Evolutionary conservation across 2,329 filamentous ascomycete genomes (phyloP).

Genomic region (Zopfia rhizophila): DNA sequence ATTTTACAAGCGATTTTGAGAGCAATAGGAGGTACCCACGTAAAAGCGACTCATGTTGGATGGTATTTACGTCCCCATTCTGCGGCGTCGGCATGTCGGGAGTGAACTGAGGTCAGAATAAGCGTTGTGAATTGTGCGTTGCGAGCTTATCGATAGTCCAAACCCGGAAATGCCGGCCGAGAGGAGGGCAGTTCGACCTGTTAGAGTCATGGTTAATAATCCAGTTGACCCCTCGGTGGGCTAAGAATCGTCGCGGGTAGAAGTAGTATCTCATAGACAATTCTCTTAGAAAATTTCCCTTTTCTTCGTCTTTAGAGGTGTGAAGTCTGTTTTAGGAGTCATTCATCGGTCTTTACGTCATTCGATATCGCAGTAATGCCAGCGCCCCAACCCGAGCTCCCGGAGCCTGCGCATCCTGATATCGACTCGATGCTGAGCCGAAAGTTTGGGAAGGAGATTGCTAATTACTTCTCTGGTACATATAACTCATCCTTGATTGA

Average conservation of each 20-base stretch:
- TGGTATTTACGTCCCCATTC: not conserved
- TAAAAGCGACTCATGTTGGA: conserved; percentile 61
- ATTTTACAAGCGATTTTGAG: not conserved
- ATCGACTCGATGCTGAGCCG: conserved; percentile 76
- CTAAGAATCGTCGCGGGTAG: not conserved
- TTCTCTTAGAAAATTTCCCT: conserved; percentile 5
- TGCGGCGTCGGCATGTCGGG: not conserved
- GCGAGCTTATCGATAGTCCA: conserved; percentile 37
- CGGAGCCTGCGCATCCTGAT: conserved; percentile 67
- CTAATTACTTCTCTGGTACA: conserved; percentile 80
- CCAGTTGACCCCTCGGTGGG: conserved; percentile 15
- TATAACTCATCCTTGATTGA: too few relatives aligned
- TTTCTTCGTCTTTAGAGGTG: conserved; percentile 1
- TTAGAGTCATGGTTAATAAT: conserved; percentile 33
- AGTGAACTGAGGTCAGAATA: conserved; percentile 12
- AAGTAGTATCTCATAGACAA: not conserved
- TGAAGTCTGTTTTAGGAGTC: too few relatives aligned
- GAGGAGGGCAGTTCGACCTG: conserved; percentile 12
- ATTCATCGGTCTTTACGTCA: too few relatives aligned
- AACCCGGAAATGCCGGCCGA: conserved; percentile 35
- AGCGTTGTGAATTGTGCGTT: conserved; percentile 3
- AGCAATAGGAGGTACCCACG: conserved; percentile 40
- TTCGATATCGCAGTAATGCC: too few relatives aligned
- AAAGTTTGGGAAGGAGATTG: conserved; percentile 81
- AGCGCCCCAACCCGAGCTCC: conserved; percentile 59